Base-by-base conservation (phyloP, 2,329 filamentous ascomycete genomes). In the Coniochaeta sp. region DNA sequence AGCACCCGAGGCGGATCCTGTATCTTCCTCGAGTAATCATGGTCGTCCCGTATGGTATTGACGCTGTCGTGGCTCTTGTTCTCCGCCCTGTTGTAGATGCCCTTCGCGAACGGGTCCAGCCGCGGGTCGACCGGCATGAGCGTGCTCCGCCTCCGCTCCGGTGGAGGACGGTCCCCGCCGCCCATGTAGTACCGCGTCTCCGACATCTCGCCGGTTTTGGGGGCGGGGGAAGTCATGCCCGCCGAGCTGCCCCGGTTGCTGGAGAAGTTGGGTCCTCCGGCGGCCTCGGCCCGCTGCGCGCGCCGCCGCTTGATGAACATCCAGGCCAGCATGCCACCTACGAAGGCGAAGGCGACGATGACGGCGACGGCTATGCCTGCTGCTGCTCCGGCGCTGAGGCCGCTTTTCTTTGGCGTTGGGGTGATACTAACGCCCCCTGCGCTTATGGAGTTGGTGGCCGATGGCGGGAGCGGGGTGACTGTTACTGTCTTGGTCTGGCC, bases 11-110 rank as follows among this genome's bases (percentile, higher is more conserved):
- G 53, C 9, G 76, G 73, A 40, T 74, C 69, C 48, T 77, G 77
- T 13, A 85, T 81, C 57, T 74, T 72, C 56, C 82, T 71, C 33
- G 82, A 85, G 61, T 86, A 86, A 57, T 86, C 82, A 53, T 82
- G 80, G 55, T 85, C 80, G 61, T 86, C 82, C 52, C 78, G 78
- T 5, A 86, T 67, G 1, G 82, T 85, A 57, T 79, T 79, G 61
- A 86, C 68, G 61, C 81, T 85, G 62, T 85, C 82, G 55, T 76
- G 76, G 58, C 81, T 85, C 63, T 77, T 78, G 58, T 76, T 82
- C 24, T 72, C 71, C 42, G 68, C 68, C 16, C 77, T 72, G 40
- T 71, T 68, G 62, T 84, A 85, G 12, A 83, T 68, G 16, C 76
- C 77, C 31, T 75, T 72, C 47, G 78, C 74, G 55, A 79, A 83